phyloP scores from a whole-genome alignment of 139 green algal genomes.

The Volvox africanus region DNA sequence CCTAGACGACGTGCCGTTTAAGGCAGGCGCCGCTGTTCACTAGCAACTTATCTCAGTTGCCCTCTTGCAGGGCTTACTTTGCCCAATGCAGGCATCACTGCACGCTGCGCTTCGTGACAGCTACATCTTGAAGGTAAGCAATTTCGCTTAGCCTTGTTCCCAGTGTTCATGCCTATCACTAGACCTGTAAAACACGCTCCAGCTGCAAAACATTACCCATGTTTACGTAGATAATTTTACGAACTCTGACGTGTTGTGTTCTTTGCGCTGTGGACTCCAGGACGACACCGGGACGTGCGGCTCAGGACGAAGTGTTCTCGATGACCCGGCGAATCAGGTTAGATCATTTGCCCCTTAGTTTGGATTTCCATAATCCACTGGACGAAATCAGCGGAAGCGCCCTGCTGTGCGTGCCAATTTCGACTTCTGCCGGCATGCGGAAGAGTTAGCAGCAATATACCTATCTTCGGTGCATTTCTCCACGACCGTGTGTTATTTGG shows the following conservation, averaged over 20 bases:
- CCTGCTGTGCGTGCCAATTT: background rate
- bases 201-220: too few species aligned
- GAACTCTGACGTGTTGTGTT: background rate
- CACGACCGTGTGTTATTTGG: too few species aligned
- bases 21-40: too few species aligned
- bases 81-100: constrained; percentile 36
- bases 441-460: too few species aligned
- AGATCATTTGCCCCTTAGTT: background rate
- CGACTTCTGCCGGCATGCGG: background rate
- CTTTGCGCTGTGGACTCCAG: background rate
- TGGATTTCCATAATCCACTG: too few species aligned
- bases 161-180: background rate
- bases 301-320: background rate
- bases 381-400: background rate
- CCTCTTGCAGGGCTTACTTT: background rate
- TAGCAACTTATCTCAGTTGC: too few species aligned
- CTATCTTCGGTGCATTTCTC: too few species aligned
- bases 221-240: too few species aligned
- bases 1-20: too few species aligned
- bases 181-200: background rate
- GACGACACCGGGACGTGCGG: background rate
- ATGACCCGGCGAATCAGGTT: constrained; percentile 25
- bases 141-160: background rate
- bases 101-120: constrained; percentile 18
- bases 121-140: background rate